phyloP scores from a whole-genome alignment of 768 basidiomycete species.

The Suillus luteus region DNA sequence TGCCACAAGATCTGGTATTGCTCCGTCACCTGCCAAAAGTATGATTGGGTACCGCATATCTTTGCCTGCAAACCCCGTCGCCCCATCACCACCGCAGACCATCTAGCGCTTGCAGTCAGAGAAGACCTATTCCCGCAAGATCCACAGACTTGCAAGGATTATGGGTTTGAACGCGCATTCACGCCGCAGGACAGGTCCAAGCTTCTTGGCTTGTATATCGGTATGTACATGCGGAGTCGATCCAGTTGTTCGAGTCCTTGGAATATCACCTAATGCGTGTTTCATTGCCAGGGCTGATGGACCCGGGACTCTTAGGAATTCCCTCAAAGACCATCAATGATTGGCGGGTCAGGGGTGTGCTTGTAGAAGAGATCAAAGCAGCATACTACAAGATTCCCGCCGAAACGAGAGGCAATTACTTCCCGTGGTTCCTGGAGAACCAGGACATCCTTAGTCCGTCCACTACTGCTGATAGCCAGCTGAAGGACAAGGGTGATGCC shows the following conservation, averaged over 20 bases:
- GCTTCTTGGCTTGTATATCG: constrained; percentile 35
- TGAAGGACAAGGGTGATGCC: neutral
- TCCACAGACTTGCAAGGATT: constrained; percentile 36
- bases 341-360: constrained; percentile 36
- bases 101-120: constrained; percentile 31
- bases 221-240: constrained; percentile 6
- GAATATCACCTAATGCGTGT: neutral
- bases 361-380: constrained; percentile 37
- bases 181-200: constrained; percentile 17
- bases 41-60: neutral
- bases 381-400: constrained; percentile 29
- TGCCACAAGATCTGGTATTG: neutral
- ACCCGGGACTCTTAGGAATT: constrained; percentile 14
- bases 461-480: neutral
- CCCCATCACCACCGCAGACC: constrained; percentile 4
- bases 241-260: neutral
- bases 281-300: constrained; percentile 25
- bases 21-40: neutral
- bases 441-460: constrained; percentile 30
- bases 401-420: constrained; percentile 30
- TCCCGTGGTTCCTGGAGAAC: constrained; percentile 40
- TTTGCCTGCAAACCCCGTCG: constrained; percentile 1
- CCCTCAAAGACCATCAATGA: constrained; percentile 31
- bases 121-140: constrained; percentile 32
- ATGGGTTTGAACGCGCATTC: constrained; percentile 34